A percentile compares a stretch with the other conserved stretches of the same genome.
These are phyloP conservation scores for Miscanthus lutarioriparius DNA, from an alignment of 176 grass and related monocot species.

Conservation along the genomic window DNA sequence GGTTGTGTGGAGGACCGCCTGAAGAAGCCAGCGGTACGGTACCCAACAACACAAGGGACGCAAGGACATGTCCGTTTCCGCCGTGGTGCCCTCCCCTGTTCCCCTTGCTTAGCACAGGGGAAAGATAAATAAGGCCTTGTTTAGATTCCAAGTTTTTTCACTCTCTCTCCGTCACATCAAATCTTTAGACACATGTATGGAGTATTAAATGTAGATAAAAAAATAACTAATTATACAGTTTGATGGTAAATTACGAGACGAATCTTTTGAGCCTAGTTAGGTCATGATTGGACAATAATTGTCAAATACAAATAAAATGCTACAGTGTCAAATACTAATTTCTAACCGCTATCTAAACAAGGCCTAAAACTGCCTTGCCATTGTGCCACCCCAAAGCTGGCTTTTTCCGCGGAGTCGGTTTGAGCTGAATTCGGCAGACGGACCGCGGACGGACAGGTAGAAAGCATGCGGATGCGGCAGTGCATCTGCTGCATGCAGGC, in stretches of 20 bases:
- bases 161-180: too few relatives aligned
- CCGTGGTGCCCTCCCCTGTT: background rate
- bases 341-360: too few relatives aligned
- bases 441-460: background rate
- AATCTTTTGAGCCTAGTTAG: too few relatives aligned
- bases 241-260: too few relatives aligned
- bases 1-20: background rate
- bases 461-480: constrained; percentile 24
- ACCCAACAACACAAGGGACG: background rate
- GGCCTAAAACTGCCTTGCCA: background rate
- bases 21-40: background rate
- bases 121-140: too few relatives aligned
- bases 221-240: too few relatives aligned
- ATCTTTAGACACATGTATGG: too few relatives aligned
- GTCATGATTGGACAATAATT: too few relatives aligned
- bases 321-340: too few relatives aligned
- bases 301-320: too few relatives aligned
- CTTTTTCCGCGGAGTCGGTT: background rate
- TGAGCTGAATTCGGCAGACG: constrained; percentile 31
- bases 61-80: constrained; percentile 32
- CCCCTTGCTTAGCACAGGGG: constrained; percentile 42
- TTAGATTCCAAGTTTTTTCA: too few relatives aligned
- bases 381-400: background rate
- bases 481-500: background rate
- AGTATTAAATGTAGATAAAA: too few relatives aligned